Evolutionary conservation across 352 stramenopile species (phyloP), one percentile per base, ranked within the genome.

Genomic region (Phytophthora boehmeriae): DNA sequence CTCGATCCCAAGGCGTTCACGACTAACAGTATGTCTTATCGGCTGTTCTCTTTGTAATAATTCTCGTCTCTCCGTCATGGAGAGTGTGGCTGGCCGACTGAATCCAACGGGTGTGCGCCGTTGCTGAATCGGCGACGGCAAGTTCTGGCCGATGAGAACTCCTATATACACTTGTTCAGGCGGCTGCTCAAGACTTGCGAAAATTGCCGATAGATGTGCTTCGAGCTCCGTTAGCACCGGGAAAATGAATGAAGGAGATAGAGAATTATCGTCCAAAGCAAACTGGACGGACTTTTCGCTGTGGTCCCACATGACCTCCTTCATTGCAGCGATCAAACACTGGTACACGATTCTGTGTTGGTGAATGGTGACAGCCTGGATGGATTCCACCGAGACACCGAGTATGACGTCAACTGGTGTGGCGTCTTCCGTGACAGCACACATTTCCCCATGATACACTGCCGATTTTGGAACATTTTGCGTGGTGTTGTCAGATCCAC

Each of bases 41-140:
- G 84, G 82, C 14, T 86, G 72, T 34, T 91, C 80, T 16, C 76
- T 68, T n/a, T 56, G 44, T 5, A 93, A 59, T 4, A 93, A 42
- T 30, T 93, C 79, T 11, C 74, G 69, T 20, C 78, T 66, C 49
- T 76, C 78, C 0, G 65, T 16, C 22, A 71, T 66, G 13, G 81
- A 61, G 8, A 93, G 42, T 34, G 62, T 48, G 0, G 58, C 11
- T 3, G 72, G 67, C n/a, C 30, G 57, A 30, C 13, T 63, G 13
- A 39, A 58, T 14, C 54, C 55, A 34, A 45, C 14, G 13, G 43
- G 59, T 16, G 17, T 35, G 14, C 82, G 71, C 4, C 78, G 80
- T 54, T 91, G 84, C 45, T 91, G 76, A 30, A 93, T 89, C 4
- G 83, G 80, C 1, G 81, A 89, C 4, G 84, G 79, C 1, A 86